A percentile compares a stretch with the other conserved stretches of the same genome.
Evolutionary conservation across 192 early-diverging fungal genomes (phyloP).

Genomic region (Umbelopsis sp.): DNA sequence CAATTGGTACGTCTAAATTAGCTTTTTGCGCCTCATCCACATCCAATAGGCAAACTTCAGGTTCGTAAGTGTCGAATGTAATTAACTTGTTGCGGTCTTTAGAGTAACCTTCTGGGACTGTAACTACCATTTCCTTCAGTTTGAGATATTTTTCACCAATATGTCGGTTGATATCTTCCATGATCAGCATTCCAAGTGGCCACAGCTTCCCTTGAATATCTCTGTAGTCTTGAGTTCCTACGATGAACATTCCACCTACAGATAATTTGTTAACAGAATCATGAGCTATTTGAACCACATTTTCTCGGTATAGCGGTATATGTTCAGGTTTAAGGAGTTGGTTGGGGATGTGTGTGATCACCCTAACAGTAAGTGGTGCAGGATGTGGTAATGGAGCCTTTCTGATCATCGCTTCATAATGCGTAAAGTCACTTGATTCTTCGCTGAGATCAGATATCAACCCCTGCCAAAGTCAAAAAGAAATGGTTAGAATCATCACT

Average conservation of each 20-base stretch:
- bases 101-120: slow-evolving; percentile 68
- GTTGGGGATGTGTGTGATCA: slow-evolving; percentile 65
- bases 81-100: slow-evolving; percentile 50
- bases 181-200: slow-evolving; percentile 73
- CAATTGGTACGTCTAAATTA: slow-evolving; percentile 47
- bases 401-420: slow-evolving; percentile 64
- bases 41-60: slow-evolving; percentile 42
- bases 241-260: slow-evolving; percentile 62
- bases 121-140: slow-evolving; percentile 66
- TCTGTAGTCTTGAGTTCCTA: slow-evolving; percentile 74
- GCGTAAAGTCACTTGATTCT: slow-evolving; percentile 70
- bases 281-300: slow-evolving; percentile 61
- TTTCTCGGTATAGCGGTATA: slow-evolving; percentile 60
- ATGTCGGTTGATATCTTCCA: slow-evolving; percentile 70
- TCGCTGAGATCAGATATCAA: slow-evolving; percentile 82
- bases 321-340: slow-evolving; percentile 41
- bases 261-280: slow-evolving; percentile 59
- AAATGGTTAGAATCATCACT: not conserved
- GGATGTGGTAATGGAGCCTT: slow-evolving; percentile 45
- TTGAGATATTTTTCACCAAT: slow-evolving; percentile 52
- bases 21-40: slow-evolving; percentile 32
- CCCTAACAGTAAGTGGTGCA: slow-evolving; percentile 54
- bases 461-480: slow-evolving; percentile 44
- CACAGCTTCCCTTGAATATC: slow-evolving; percentile 62
- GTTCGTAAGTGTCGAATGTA: slow-evolving; percentile 30